These are phyloP conservation scores for Metschnikowia sp. DNA, from an alignment of 805 yeast genomes.

Conservation along the genomic window DNA sequence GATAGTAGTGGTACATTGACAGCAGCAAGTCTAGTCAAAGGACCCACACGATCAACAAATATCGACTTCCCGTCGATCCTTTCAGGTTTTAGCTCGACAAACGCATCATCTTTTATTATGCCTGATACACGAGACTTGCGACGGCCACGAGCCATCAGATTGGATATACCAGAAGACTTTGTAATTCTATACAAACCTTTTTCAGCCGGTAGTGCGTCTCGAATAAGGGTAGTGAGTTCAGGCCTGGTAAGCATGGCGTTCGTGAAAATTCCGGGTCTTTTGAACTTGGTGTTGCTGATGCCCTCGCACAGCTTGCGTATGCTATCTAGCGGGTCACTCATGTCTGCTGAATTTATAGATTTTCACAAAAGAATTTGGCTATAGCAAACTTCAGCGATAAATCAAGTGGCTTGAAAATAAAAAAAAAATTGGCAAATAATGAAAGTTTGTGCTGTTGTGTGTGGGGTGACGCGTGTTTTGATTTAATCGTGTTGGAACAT, in stretches of 20 bases:
- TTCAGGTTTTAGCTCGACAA: conserved; percentile 20
- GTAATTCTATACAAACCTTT: conserved; percentile 47
- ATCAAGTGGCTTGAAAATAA: too few species aligned
- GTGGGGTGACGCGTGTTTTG: too few species aligned
- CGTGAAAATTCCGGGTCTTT: conserved; percentile 60
- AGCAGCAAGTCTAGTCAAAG: conserved; percentile 18
- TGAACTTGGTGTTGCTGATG: conserved; percentile 44
- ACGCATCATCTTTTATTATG: neutral
- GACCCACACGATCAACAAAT: conserved; percentile 31
- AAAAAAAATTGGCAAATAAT: too few species aligned
- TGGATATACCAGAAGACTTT: conserved; percentile 27
- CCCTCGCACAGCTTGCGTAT: conserved; percentile 28
- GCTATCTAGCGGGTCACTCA: conserved; percentile 10
- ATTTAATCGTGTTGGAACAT: too few species aligned
- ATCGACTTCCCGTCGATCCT: conserved; percentile 49
- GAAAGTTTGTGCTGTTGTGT: too few species aligned
- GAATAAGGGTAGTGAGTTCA: conserved; percentile 51
- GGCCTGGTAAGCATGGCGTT: conserved; percentile 56
- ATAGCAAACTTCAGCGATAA: too few species aligned
- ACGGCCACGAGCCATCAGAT: conserved; percentile 1
- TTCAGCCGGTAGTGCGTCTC: conserved; percentile 57
- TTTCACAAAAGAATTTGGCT: too few species aligned
- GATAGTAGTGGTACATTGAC: conserved; percentile 25
- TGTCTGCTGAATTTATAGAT: neutral
- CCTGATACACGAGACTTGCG: neutral